phyloP scores from a whole-genome alignment of 495 filamentous ascomycete genomes.

The Hyaloscypha finlandica region DNA sequence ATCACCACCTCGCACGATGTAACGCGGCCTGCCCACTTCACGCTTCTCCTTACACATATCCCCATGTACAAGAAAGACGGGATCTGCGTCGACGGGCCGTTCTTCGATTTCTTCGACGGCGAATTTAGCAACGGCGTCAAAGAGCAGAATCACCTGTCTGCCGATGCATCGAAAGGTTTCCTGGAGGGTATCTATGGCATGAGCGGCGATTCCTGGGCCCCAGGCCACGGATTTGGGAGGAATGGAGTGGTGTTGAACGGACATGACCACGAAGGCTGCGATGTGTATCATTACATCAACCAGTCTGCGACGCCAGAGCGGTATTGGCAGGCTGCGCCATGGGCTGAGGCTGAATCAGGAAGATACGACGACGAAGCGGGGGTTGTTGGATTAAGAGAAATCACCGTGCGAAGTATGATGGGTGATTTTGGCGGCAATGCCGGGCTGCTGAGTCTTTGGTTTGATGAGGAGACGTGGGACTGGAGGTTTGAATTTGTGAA shows the following conservation, averaged over 20 bases:
- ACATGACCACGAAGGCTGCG: slow-evolving; percentile 93
- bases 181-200: slow-evolving; percentile 80
- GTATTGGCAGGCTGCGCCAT: slow-evolving; percentile 49
- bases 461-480: slow-evolving; percentile 65
- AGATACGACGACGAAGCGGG: slow-evolving; percentile 37
- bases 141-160: slow-evolving; percentile 89
- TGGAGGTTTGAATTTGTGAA: slow-evolving; percentile 81
- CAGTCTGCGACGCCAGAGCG: slow-evolving; percentile 38
- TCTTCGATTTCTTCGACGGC: slow-evolving; percentile 71
- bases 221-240: slow-evolving; percentile 59
- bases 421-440: slow-evolving; percentile 88
- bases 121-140: slow-evolving; percentile 67
- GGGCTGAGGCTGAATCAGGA: slow-evolving; percentile 37
- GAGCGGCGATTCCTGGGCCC: slow-evolving; percentile 56
- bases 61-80: slow-evolving; percentile 83
- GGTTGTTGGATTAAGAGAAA: slow-evolving; percentile 70
- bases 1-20: slow-evolving; percentile 68
- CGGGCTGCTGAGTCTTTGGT: slow-evolving; percentile 86
- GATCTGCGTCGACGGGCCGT: slow-evolving; percentile 80
- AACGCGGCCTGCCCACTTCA: slow-evolving; percentile 66
- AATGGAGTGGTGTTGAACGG: slow-evolving; percentile 78
- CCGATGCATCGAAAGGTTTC: slow-evolving; percentile 63
- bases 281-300: slow-evolving; percentile 78
- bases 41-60: slow-evolving; percentile 86
- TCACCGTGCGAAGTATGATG: slow-evolving; percentile 99